Evolutionary conservation across 2,329 filamentous ascomycete genomes (phyloP).

Genomic region (Furcasterigmium sp.): DNA sequence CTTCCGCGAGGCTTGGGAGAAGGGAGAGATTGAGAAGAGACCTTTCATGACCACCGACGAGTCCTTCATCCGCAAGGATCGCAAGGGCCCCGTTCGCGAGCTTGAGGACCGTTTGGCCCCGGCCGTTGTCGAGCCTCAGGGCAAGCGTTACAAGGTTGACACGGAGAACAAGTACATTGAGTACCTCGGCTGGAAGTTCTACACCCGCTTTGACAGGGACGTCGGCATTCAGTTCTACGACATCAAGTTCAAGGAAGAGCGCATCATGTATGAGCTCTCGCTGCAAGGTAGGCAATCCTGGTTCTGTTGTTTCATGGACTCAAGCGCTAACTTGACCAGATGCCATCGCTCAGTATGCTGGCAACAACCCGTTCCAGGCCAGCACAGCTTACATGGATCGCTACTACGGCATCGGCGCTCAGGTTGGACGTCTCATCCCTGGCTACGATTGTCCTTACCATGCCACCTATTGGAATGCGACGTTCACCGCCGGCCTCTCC

Average conservation of each 20-base stretch:
- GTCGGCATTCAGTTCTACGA: conserved; percentile 5
- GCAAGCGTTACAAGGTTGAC: conserved; percentile 13
- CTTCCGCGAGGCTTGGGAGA: conserved; percentile 11
- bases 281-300: background rate
- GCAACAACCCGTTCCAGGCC: conserved; percentile 3
- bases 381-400: conserved; percentile 3
- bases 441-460: conserved; percentile 9
- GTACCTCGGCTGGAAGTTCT: conserved; percentile 14
- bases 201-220: conserved; percentile 8
- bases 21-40: conserved; percentile 7
- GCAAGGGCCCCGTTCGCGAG: conserved; percentile 10
- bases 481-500: background rate
- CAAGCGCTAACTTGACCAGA: background rate
- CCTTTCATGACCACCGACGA: conserved; percentile 8
- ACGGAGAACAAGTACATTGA: conserved; percentile 13
- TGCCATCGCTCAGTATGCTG: conserved; percentile 3
- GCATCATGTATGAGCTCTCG: conserved; percentile 34
- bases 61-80: conserved; percentile 12
- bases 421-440: conserved; percentile 5
- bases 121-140: conserved; percentile 8
- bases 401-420: conserved; percentile 3
- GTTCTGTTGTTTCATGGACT: background rate
- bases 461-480: conserved; percentile 9
- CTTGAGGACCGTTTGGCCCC: conserved; percentile 13
- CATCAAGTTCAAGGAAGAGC: conserved; percentile 36